Conservation (phyloP, 805 yeast genomes). For the Sugiyamaella marilandica region DNA sequence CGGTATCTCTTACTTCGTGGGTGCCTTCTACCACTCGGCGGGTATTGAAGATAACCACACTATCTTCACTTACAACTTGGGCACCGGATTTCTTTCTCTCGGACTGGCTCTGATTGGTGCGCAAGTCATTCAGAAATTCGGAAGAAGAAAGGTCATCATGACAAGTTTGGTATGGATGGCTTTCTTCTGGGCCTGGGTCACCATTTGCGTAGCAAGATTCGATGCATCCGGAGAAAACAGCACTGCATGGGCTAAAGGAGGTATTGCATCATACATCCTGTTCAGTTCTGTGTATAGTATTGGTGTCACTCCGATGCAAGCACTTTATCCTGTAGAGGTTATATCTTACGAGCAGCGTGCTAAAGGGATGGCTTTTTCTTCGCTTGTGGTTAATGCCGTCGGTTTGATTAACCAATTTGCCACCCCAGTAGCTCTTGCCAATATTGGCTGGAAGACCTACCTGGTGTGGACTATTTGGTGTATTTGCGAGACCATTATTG, state of each 20-base stretch:
- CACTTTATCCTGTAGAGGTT: conserved; percentile 33
- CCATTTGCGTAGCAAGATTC: conserved; percentile 25
- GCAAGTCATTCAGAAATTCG: conserved; percentile 25
- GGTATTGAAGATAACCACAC: conserved; percentile 15
- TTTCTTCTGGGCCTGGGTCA: conserved; percentile 34
- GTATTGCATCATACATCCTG: conserved; percentile 17
- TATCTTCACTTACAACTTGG: conserved; percentile 25
- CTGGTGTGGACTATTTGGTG: conserved; percentile 33
- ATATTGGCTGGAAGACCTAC: conserved; percentile 33
- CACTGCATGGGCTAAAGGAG: conserved; percentile 23
- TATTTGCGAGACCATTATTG: conserved; percentile 34
- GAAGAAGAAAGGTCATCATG: conserved; percentile 29
- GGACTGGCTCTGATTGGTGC: conserved; percentile 23
- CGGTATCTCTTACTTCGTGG: conserved; percentile 18
- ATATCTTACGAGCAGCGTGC: conserved; percentile 32
- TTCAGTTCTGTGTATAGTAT: conserved; percentile 19
- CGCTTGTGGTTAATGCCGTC: conserved; percentile 30
- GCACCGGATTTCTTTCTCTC: conserved; percentile 6
- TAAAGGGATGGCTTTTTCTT: conserved; percentile 28
- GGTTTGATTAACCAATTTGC: conserved; percentile 28
- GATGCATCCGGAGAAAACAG: conserved; percentile 23
- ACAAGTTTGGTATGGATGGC: conserved; percentile 22
- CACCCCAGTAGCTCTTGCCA: conserved; percentile 30
- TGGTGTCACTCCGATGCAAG: conserved; percentile 37
- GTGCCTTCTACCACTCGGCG: conserved; percentile 16